Conservation (phyloP, 2,329 filamentous ascomycete species). For the Calonectria honghensis region DNA sequence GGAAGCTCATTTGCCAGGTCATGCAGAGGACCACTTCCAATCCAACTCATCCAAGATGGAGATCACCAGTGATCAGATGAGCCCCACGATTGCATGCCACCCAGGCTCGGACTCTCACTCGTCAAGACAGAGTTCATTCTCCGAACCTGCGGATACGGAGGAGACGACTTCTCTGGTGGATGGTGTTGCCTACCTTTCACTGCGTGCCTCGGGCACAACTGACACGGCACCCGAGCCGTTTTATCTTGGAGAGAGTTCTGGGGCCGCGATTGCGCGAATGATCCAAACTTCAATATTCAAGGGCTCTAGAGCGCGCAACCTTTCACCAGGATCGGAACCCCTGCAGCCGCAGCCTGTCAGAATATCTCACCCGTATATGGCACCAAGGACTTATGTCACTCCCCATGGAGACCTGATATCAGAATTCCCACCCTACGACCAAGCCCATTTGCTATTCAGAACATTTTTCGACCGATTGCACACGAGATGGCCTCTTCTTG, state of each 20-base stretch:
- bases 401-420: constrained; percentile 5
- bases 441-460: constrained; percentile 1
- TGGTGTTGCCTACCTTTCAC: constrained; percentile 7
- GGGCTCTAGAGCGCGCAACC: neutral
- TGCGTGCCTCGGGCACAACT: constrained; percentile 15
- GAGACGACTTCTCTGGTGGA: constrained; percentile 9
- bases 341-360: neutral
- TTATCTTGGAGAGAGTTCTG: constrained; percentile 15
- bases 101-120: constrained; percentile 10
- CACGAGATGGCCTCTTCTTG: constrained; percentile 11
- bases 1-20: constrained; percentile 53
- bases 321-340: neutral
- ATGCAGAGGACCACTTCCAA: constrained; percentile 53
- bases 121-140: constrained; percentile 17
- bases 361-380: neutral
- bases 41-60: constrained; percentile 25
- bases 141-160: constrained; percentile 10
- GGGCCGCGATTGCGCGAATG: constrained; percentile 5
- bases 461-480: constrained; percentile 11
- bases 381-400: neutral
- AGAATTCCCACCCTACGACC: constrained; percentile 8
- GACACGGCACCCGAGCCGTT: constrained; percentile 12
- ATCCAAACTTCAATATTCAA: constrained; percentile 18
- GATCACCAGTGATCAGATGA: neutral
- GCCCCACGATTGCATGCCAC: constrained; percentile 39